Base-by-base conservation (phyloP, 441 rosid species). In the Adansonia grandidieri region DNA sequence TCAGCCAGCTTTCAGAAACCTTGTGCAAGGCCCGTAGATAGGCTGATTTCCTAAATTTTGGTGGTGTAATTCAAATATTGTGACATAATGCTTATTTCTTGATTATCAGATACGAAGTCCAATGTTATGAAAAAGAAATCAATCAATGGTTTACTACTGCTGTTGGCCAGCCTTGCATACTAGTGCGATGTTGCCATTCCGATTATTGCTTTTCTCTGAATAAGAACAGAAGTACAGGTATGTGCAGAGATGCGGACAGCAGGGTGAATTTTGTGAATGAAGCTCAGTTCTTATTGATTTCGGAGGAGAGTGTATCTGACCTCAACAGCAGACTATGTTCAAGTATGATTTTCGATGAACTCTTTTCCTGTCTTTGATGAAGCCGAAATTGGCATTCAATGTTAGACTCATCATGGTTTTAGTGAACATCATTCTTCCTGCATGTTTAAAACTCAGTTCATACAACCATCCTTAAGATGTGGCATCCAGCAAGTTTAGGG, bases 281-380 rank as follows among this genome's bases (percentile, higher is more conserved):
- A 90, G 99, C 95, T 84, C 98, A 92, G 86, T 89, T 92, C 83
- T 83, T 96, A 76, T 82, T 94, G 78, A 78, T 96, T 84, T 90
- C 97, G 0, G 97, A 93, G 83, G 97, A 89, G 86, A 96, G 99
- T 51, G 84, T 94, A 48, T 85, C 91, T 3, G 95, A 96, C 83
- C 95, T 96, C 57, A 87, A 87, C 83, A 81, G 70, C 81, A 88
- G 91, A 86, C 54, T 93, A 77, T 87, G 84, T 77, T 82, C 80
- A 56, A 86, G 97, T 96, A 90, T 60, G 89, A 82, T 80, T 64
- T 54, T 10, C 61, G 48, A 44, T 68, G 15, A 32, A 24, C 20
- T 14, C 40, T 15, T 62, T 48, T 47, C 0, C 28, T 28, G 40
- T 32, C 40, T 4, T 32, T 32, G 40, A 32, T 32, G 24, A 64